Evolutionary conservation across 1,284 basidiomycete species (phyloP).

Genomic region (Ustilago trichophora): DNA sequence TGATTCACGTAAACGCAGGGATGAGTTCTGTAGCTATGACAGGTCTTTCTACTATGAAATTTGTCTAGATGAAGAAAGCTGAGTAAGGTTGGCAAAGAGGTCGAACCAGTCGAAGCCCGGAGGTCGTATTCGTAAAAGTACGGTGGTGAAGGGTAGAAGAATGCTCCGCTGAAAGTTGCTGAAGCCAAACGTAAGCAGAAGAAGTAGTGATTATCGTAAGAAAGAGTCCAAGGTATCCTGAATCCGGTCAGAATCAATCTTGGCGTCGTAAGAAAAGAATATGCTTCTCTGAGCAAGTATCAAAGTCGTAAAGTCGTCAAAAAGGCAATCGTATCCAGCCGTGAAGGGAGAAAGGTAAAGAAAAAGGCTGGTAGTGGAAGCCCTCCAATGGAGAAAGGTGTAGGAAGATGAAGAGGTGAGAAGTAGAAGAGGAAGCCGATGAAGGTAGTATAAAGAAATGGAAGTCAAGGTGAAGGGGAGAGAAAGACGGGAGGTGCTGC

Average conservation of each 20-base stretch:
- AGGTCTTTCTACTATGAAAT: no score
- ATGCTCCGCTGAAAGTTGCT: no score
- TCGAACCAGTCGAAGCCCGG: no score
- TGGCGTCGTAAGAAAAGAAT: no score
- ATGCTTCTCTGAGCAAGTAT: slow-evolving; percentile 1
- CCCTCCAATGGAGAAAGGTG: neutral
- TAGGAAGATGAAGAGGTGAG: neutral
- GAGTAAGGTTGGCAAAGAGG: no score
- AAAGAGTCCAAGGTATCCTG: slow-evolving; percentile 2
- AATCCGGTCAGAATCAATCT: slow-evolving; percentile 19
- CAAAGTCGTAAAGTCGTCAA: slow-evolving; percentile 18
- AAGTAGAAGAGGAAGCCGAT: neutral
- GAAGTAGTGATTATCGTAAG: slow-evolving; percentile 4
- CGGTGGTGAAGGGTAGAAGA: neutral
- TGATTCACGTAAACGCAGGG: no score
- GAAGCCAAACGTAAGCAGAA: neutral
- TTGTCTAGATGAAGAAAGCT: no score
- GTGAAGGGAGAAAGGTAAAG: slow-evolving; percentile 7
- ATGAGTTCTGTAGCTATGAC: no score
- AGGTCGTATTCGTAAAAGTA: no score
- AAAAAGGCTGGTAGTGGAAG: slow-evolving; percentile 2
- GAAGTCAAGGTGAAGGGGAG: no score
- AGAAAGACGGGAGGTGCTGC: no score
- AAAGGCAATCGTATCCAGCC: slow-evolving; percentile 11
- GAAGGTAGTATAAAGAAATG: neutral